phyloP scores from a whole-genome alignment of 306 rosid genomes.

The Delonix regia region DNA sequence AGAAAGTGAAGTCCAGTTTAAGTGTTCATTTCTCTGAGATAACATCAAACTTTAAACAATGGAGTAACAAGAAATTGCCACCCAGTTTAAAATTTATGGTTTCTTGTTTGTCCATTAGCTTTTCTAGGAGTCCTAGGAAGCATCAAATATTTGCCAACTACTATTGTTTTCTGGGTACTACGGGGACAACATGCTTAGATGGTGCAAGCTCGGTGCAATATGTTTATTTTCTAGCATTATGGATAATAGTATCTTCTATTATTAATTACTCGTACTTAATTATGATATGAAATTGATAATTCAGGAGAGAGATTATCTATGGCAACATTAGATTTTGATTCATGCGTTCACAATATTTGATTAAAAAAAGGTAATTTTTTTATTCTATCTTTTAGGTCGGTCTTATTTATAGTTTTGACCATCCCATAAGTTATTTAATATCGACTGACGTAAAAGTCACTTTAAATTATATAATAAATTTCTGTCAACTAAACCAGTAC shows the following conservation, averaged over 20 bases:
- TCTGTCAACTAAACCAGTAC: not conserved
- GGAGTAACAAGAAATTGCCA: slow-evolving; percentile 17
- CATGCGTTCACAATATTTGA: not conserved
- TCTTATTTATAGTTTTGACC: not conserved
- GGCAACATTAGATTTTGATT: not conserved
- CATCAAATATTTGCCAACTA: too few species aligned
- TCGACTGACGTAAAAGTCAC: not conserved
- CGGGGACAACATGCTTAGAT: not conserved
- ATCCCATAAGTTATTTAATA: not conserved
- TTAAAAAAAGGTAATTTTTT: not conserved
- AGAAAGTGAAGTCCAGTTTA: slow-evolving; percentile 19
- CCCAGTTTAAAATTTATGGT: not conserved
- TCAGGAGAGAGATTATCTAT: not conserved
- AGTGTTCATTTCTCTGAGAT: slow-evolving; percentile 21
- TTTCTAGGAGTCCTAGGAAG: not conserved
- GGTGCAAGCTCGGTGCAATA: not conserved
- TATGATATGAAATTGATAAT: not conserved
- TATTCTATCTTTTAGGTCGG: not conserved
- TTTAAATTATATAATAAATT: not conserved
- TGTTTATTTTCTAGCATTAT: not conserved
- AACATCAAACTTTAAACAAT: not conserved
- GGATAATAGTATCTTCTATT: not conserved
- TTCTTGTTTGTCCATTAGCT: not conserved
- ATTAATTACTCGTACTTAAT: not conserved
- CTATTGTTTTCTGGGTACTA: not conserved